Evolutionary conservation across 352 stramenopile genomes (phyloP).

Genomic region (Ochromonadaceae sp.): DNA sequence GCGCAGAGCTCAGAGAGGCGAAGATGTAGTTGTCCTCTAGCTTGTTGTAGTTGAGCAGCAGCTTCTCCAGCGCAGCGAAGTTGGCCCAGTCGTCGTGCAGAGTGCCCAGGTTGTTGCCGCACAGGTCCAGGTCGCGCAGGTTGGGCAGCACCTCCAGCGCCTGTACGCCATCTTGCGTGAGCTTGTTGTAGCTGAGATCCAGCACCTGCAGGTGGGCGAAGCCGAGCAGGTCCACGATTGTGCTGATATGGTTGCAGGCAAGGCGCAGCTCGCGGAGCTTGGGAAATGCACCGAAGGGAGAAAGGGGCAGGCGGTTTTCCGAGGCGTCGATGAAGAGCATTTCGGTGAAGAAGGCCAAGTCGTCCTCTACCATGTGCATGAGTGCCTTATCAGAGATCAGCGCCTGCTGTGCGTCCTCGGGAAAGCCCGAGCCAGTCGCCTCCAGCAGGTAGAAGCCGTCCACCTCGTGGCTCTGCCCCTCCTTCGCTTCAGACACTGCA

Average conservation of each 20-base stretch:
- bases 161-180: not conserved
- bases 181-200: slow-evolving; percentile 5
- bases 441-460: slow-evolving; percentile 16
- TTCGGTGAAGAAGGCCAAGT: slow-evolving; percentile 2
- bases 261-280: slow-evolving; percentile 3
- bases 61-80: not conserved
- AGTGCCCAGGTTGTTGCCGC: not conserved
- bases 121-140: slow-evolving; percentile 5
- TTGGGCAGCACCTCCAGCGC: not conserved
- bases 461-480: not conserved
- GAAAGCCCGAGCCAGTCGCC: not conserved
- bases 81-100: not conserved
- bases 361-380: not conserved
- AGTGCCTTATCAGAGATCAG: not conserved
- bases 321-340: slow-evolving; percentile 12
- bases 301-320: slow-evolving; percentile 1
- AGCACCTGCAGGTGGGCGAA: not conserved
- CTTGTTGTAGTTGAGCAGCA: slow-evolving; percentile 14
- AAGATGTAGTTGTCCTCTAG: slow-evolving; percentile 15
- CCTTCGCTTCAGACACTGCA: no score
- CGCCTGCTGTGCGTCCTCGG: slow-evolving; percentile 6
- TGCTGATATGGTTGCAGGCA: not conserved
- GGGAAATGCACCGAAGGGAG: not conserved
- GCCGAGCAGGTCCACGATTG: slow-evolving; percentile 2
- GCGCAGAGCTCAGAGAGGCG: not conserved